Evolutionary conservation across 257 asterid genomes (phyloP).

Genomic region (Solanum sitiens): DNA sequence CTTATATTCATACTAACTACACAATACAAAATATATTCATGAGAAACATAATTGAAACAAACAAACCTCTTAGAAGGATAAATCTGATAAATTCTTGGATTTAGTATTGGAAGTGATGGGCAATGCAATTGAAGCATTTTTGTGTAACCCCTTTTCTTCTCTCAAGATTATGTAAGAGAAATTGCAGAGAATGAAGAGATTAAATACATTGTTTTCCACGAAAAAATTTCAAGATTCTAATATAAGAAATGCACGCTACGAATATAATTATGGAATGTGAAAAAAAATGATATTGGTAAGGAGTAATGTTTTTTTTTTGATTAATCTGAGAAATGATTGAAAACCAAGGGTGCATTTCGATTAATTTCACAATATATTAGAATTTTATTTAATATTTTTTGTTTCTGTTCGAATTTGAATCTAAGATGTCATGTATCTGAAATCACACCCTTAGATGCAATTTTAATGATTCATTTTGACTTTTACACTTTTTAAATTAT

Average conservation of each 20-base stretch:
- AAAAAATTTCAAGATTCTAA: background rate
- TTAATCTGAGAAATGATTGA: background rate
- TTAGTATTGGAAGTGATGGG: slow-evolving; percentile 29
- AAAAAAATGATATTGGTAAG: background rate
- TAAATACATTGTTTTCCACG: background rate
- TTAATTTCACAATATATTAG: fast-evolving
- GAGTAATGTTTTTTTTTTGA: background rate
- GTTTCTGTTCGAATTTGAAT: fast-evolving
- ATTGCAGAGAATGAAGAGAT: background rate
- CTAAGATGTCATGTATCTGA: fast-evolving
- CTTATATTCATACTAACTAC: background rate
- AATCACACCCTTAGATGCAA: background rate
- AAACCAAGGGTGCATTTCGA: fast-evolving
- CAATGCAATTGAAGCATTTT: slow-evolving; percentile 63
- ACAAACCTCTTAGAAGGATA: slow-evolving; percentile 37
- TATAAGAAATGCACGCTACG: background rate
- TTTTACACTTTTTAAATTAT: too few relatives aligned
- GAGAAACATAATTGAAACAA: background rate
- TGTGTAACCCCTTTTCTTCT: background rate
- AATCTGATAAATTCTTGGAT: slow-evolving; percentile 21
- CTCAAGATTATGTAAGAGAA: background rate
- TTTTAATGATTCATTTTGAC: too few relatives aligned
- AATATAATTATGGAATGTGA: background rate
- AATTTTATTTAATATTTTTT: too few relatives aligned
- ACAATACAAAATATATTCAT: background rate